Conservation (phyloP, 2,329 filamentous ascomycete species). For the Fusarium subtropicale region DNA sequence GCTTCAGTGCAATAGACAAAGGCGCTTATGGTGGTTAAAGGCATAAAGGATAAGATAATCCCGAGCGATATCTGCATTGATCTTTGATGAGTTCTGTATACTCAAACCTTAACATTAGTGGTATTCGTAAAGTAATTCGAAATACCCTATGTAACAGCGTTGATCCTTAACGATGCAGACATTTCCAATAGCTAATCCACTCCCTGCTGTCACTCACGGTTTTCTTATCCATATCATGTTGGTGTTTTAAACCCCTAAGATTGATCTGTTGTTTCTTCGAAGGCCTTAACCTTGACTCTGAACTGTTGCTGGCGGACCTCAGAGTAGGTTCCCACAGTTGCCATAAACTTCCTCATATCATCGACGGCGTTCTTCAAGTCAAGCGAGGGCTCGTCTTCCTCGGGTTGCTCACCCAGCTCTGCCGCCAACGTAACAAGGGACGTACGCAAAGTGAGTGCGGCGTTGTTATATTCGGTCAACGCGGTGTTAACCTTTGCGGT, state of each 20-base stretch:
- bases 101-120: neutral
- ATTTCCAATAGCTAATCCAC: neutral
- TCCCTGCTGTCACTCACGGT: neutral
- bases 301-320: neutral
- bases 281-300: neutral
- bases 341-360: neutral
- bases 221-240: neutral
- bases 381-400: neutral
- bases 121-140: neutral
- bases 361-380: neutral
- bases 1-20: neutral
- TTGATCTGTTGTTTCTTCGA: neutral
- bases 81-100: neutral
- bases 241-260: neutral
- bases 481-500: neutral
- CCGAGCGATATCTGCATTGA: neutral
- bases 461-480: neutral
- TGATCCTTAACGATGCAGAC: neutral
- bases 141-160: neutral
- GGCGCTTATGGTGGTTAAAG: neutral
- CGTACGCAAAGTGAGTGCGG: neutral
- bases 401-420: neutral
- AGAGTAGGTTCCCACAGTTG: neutral
- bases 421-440: neutral
- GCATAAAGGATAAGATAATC: no score